Evolutionary conservation across 495 filamentous ascomycete species (phyloP).

Genomic region (Aspergillus conjunctus): DNA sequence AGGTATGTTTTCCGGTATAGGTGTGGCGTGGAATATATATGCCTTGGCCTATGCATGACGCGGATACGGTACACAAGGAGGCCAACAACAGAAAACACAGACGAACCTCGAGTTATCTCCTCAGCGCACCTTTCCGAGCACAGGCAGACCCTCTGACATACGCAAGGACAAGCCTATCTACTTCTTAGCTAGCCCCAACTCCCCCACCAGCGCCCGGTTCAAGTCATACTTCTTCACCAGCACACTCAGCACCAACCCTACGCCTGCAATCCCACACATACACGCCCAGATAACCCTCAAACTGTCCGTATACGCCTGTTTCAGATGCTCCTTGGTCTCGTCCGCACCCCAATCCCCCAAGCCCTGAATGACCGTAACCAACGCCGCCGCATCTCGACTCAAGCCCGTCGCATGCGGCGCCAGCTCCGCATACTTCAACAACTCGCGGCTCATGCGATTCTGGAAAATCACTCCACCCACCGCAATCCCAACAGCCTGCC

Average conservation of each 20-base stretch:
- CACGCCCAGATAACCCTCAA: conserved; percentile 59
- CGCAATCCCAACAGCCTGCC: conserved; percentile 57
- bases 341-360: conserved; percentile 43
- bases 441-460: conserved; percentile 54
- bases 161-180: background rate
- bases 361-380: conserved; percentile 60
- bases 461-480: conserved; percentile 63
- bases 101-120: no score
- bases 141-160: background rate
- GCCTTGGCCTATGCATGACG: no score
- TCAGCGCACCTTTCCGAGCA: background rate
- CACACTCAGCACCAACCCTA: conserved; percentile 52
- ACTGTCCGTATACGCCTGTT: conserved; percentile 57
- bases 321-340: conserved; percentile 44
- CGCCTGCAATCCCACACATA: conserved; percentile 53
- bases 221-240: conserved; percentile 56
- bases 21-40: background rate
- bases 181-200: conserved; percentile 42
- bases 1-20: no score
- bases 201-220: conserved; percentile 51
- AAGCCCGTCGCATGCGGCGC: conserved; percentile 48
- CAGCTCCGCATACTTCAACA: conserved; percentile 46
- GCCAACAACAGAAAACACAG: no score
- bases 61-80: no score
- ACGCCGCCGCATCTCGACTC: conserved; percentile 57